Conservation (phyloP, 192 early-diverging fungal species). For the Gaertneriomyces semiglobifer region DNA sequence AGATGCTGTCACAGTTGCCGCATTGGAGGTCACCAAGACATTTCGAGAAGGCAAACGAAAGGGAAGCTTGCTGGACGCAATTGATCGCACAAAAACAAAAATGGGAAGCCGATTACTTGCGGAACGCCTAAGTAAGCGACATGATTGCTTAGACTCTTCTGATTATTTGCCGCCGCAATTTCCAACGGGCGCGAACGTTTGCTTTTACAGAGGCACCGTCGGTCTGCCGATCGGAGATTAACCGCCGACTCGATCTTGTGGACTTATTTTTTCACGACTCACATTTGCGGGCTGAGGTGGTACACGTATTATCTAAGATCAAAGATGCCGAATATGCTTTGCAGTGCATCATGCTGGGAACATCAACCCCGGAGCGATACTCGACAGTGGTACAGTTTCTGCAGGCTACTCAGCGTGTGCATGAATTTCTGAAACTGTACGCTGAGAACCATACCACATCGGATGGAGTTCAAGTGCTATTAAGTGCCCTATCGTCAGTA, state of each 20-base stretch:
- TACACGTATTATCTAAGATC: conserved; percentile 36
- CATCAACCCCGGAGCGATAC: conserved; percentile 1
- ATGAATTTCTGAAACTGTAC: too few species aligned
- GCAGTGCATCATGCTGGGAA: conserved; percentile 36
- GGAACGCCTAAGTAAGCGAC: conserved; percentile 55
- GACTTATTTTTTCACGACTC: conserved; percentile 60
- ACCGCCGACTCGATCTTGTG: conserved; percentile 69
- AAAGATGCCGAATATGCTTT: conserved; percentile 39
- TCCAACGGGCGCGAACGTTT: not conserved
- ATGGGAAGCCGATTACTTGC: conserved; percentile 73
- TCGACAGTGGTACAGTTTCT: too few species aligned
- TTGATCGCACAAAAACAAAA: conserved; percentile 78
- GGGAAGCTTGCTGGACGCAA: conserved; percentile 64
- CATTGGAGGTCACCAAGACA: conserved; percentile 72
- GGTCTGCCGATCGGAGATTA: conserved; percentile 60
- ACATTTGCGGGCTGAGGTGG: conserved; percentile 53
- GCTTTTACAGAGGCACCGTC: conserved; percentile 60
- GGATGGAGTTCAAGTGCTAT: too few species aligned
- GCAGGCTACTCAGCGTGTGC: too few species aligned
- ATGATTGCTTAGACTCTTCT: not conserved
- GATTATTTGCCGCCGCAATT: too few species aligned
- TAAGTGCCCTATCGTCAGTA: too few species aligned
- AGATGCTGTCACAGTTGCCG: conserved; percentile 71
- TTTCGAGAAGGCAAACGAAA: conserved; percentile 35
- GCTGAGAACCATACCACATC: too few species aligned